Conservation (phyloP, 192 early-diverging fungal genomes). For the Diversispora epigaea region DNA sequence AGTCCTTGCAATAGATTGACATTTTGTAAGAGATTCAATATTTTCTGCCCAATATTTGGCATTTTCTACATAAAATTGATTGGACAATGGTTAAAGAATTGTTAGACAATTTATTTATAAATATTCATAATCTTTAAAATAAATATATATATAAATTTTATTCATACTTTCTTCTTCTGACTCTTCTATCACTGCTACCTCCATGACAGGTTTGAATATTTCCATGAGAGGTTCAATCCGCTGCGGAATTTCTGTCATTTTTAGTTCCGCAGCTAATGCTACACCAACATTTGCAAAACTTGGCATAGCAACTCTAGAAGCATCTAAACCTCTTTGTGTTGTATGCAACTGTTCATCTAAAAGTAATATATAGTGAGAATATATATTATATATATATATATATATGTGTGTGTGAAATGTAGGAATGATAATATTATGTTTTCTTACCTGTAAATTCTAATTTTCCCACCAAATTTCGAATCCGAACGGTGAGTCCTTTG, state of each 20-base stretch:
- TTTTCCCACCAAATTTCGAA: slow-evolving; percentile 90
- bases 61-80: slow-evolving; percentile 33
- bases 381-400: background rate
- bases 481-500: slow-evolving; percentile 80
- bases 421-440: slow-evolving; percentile 26
- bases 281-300: slow-evolving; percentile 83
- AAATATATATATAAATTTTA: background rate
- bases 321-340: slow-evolving; percentile 83
- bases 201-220: slow-evolving; percentile 28
- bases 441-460: slow-evolving; percentile 82
- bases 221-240: slow-evolving; percentile 37
- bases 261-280: slow-evolving; percentile 57
- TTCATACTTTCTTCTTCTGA: slow-evolving; percentile 35
- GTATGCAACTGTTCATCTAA: slow-evolving; percentile 68
- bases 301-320: slow-evolving; percentile 80
- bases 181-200: slow-evolving; percentile 40
- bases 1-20: slow-evolving; percentile 47
- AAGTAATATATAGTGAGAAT: background rate
- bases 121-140: background rate
- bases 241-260: slow-evolving; percentile 27
- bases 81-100: background rate
- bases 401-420: background rate
- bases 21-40: slow-evolving; percentile 49
- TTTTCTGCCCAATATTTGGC: slow-evolving; percentile 40
- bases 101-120: background rate